Base-by-base conservation (phyloP, 805 yeast species). In the Candida verbasci region DNA sequence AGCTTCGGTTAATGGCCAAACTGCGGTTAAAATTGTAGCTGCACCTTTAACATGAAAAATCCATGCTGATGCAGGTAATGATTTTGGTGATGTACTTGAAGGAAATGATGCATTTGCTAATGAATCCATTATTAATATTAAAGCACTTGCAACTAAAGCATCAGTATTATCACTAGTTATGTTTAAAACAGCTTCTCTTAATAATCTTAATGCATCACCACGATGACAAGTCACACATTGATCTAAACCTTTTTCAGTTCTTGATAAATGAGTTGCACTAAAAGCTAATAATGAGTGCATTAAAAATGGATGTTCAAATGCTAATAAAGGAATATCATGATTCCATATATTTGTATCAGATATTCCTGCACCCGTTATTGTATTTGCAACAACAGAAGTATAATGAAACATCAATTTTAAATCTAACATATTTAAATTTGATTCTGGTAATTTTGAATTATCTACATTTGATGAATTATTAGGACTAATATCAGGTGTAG, bases 11-110 rank as follows among this genome's bases (percentile, higher is more conserved):
- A 88, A 65, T 3, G 96, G 96, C 88, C 96, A 87, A n/a, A 89
- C 96, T 1, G 96, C 95, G 1, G 96, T 85, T 34, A 91, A 68
- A 37, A 91, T 91, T 0, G 97, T 89, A 5, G 96, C 96, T 0
- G 97, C 96, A 22, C 97, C 97, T 49, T 93, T 85, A 9, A 91
- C 96, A 52, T 91, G 97, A 67, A 86, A 93, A 39, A 91, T 80
- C 97, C 97, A 91, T 0, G 97, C 95, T 3, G 93, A 80, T 2
- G 97, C 89, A 1, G 96, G 95, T 39, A 88, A 59, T 2, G 88
- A 80, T 45, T 74, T 76, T 3, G 78, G 68, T 3, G 68, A 61
- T 2, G 69, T 62, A 23, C 62, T 59, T 30, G 59, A 54, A 30
- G 77, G 95, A 31, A 74, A 64, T 2, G 81, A 76, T 0, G 96